Evolutionary conservation across 805 yeast genomes (phyloP), one percentile per base, ranked within the genome.

Genomic region (Teunomyces lycoperdinae): DNA sequence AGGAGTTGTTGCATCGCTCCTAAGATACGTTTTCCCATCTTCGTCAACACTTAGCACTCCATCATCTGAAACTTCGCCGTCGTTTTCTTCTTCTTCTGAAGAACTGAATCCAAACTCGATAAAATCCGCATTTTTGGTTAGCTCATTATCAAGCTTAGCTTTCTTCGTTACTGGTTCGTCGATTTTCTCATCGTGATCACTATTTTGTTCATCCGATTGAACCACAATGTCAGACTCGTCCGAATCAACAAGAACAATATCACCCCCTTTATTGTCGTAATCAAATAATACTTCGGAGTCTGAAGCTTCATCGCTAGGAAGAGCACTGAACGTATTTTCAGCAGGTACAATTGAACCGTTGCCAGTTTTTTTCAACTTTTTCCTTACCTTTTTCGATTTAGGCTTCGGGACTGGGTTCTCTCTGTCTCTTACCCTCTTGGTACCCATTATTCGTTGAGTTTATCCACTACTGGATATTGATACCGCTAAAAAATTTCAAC

Each of bases 61-160:
- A 30, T 64, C 73, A 27, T 69, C 71, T 0, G 66, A 61, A 26
- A 52, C 56, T 14, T 60, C 58, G 1, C 51, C 63, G 14, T 58
- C 61, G 24, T 57, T 57, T 24, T 52, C 62, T 4, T 55, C 58
- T 2, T 67, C 73, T 5, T 70, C 79, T 6, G 78, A 76, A 1
- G 78, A 74, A 5, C 73, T 67, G 44, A 75, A 71, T 10, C 79
- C 84, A 60, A 81, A 79, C 9, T 77, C 81, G 16, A 81, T 81
- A 53, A 76, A 81, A 48, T 81, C 85, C 44, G 68, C 71, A 49
- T 79, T 77, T 33, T 70, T 67, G 1, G 77, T 57, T 3, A 78
- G 59, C 34, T 68, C 78, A 49, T 76, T 74, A 14, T 46, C 50
- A 5, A 32, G 30, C 56, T 44, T 53, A 46, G 45, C 50, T 45